Conservation (phyloP, 352 stramenopile species). For the Globisporangium radiosum region DNA sequence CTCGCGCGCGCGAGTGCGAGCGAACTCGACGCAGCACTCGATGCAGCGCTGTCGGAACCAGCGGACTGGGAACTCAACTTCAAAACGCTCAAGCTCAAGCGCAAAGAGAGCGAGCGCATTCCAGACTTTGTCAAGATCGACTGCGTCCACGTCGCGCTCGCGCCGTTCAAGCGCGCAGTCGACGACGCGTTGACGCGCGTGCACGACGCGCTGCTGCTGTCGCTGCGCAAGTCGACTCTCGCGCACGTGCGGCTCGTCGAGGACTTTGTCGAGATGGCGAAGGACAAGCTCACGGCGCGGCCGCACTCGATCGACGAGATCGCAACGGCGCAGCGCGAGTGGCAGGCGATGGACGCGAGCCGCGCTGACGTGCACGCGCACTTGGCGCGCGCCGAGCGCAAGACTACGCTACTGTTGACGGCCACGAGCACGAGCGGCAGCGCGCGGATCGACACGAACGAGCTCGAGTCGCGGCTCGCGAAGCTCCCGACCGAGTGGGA, state of each 20-base stretch:
- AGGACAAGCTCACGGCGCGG: constrained; percentile 84
- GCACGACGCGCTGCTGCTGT: constrained; percentile 79
- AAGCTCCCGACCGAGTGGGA: constrained; percentile 87
- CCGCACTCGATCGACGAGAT: constrained; percentile 93
- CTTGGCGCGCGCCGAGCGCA: constrained; percentile 74
- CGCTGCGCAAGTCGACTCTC: constrained; percentile 75
- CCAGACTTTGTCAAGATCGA: constrained; percentile 88
- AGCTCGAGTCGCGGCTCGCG: constrained; percentile 61
- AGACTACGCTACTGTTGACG: constrained; percentile 77
- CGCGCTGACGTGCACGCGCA: constrained; percentile 48
- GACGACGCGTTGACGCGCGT: constrained; percentile 86
- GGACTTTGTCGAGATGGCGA: constrained; percentile 82
- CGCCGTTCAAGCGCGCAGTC: constrained; percentile 83
- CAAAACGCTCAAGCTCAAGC: constrained; percentile 80
- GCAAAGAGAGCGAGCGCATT: constrained; percentile 92
- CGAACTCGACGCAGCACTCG: constrained; percentile 81
- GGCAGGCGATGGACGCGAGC: constrained; percentile 82
- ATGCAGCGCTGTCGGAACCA: constrained; percentile 57
- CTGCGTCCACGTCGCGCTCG: constrained; percentile 85
- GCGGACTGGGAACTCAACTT: constrained; percentile 89
- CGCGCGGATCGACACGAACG: constrained; percentile 59
- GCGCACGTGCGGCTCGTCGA: constrained; percentile 82
- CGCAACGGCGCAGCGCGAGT: constrained; percentile 81
- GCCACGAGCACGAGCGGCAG: constrained; percentile 24
- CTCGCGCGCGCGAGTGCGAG: constrained; percentile 35